These are phyloP conservation scores for Paecilomyces sp. DNA, from an alignment of 2,329 filamentous ascomycete species.

Conservation along the genomic window DNA sequence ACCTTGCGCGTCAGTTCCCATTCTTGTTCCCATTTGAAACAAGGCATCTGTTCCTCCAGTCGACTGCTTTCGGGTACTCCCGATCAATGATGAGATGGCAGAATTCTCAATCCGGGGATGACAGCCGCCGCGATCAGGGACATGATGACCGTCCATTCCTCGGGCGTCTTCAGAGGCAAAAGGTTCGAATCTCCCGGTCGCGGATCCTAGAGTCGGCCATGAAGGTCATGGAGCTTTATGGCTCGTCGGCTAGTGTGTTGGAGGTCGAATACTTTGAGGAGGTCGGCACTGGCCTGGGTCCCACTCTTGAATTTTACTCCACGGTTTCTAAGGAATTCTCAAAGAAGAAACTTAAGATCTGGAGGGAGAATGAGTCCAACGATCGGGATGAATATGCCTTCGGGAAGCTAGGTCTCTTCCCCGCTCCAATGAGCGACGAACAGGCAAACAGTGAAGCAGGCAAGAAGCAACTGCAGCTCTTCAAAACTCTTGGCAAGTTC, in stretches of 20 bases:
- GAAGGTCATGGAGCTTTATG: constrained; percentile 98
- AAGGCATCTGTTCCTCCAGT: constrained; percentile 91
- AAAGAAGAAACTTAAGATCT: constrained; percentile 93
- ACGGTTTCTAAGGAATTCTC: constrained; percentile 95
- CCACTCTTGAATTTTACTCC: constrained; percentile 95
- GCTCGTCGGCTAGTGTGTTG: constrained; percentile 88
- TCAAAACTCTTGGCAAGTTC: constrained; percentile 93
- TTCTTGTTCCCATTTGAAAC: constrained; percentile 99
- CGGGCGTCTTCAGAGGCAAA: constrained; percentile 86
- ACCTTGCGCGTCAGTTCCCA: constrained; percentile 84
- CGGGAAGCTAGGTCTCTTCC: constrained; percentile 78
- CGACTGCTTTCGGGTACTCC: constrained; percentile 95
- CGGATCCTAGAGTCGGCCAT: constrained; percentile 93
- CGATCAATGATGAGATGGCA: constrained; percentile 98
- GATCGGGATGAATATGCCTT: constrained; percentile 75
- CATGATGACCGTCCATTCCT: constrained; percentile 87
- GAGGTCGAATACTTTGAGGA: constrained; percentile 99
- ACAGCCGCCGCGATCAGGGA: constrained; percentile 70
- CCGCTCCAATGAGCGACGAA: constrained; percentile 76
- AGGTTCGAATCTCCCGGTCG: constrained; percentile 92
- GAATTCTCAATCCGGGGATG: constrained; percentile 75
- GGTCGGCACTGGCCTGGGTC: constrained; percentile 90
- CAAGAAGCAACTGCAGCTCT: constrained; percentile 80
- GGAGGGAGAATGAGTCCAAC: constrained; percentile 78
- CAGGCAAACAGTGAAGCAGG: constrained; percentile 68